These are phyloP conservation scores for Eleusine indica DNA, from an alignment of 176 grass and related monocot genomes.

Conservation along the genomic window DNA sequence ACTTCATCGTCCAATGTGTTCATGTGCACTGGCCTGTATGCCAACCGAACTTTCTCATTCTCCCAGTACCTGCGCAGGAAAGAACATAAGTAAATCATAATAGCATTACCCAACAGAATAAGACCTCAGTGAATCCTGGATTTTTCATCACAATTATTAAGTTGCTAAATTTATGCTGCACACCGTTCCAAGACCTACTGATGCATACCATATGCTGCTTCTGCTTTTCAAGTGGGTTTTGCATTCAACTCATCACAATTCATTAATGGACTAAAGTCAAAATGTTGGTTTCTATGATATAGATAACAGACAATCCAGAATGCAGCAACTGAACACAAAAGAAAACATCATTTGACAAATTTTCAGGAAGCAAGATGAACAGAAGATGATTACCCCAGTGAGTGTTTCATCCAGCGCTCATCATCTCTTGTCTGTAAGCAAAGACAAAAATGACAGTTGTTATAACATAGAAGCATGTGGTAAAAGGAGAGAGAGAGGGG, in stretches of 20 bases:
- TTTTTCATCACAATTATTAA: background rate
- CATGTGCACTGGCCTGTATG: slow-evolving; percentile 85
- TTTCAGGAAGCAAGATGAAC: slow-evolving; percentile 19
- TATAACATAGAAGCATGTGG: slow-evolving; percentile 10
- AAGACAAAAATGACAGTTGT: background rate
- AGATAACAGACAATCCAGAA: background rate
- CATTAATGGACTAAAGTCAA: background rate
- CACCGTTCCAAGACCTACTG: background rate
- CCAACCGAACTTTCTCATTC: slow-evolving; percentile 75
- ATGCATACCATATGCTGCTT: background rate
- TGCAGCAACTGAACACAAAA: background rate
- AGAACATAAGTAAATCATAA: background rate
- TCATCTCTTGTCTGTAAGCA: slow-evolving; percentile 86
- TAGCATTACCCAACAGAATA: background rate
- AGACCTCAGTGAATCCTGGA: background rate
- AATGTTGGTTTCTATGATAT: background rate
- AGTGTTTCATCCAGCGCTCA: slow-evolving; percentile 81
- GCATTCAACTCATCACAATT: background rate
- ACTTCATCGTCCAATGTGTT: slow-evolving; percentile 80
- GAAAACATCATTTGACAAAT: background rate
- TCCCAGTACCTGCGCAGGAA: slow-evolving; percentile 70
- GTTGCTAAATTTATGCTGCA: background rate
- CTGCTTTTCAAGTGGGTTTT: background rate
- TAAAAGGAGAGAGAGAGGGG: background rate
- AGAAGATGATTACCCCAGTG: slow-evolving; percentile 66